Conservation (phyloP, 2,329 filamentous ascomycete genomes). For the Fusarium domesticum region DNA sequence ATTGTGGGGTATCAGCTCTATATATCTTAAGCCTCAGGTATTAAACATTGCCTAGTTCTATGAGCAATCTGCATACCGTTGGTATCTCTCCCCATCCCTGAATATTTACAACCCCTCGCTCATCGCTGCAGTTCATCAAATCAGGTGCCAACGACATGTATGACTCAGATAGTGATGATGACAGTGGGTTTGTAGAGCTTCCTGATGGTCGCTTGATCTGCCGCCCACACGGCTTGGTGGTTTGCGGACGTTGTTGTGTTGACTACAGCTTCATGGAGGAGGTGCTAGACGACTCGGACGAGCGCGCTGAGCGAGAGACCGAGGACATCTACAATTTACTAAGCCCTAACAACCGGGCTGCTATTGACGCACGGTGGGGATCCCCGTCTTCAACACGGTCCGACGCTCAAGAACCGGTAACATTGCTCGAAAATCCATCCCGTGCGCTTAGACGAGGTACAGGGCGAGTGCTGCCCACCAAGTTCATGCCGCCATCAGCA, state of each 20-base stretch:
- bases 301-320: conserved; percentile 5
- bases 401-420: background rate
- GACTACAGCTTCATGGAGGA: conserved; percentile 38
- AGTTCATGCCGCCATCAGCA: conserved; percentile 10
- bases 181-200: conserved; percentile 34
- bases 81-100: too few species aligned
- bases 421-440: too few species aligned
- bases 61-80: too few species aligned
- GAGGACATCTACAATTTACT: background rate
- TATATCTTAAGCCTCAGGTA: too few species aligned
- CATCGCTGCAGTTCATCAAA: too few species aligned
- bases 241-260: conserved; percentile 33
- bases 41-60: too few species aligned
- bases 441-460: conserved; percentile 7
- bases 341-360: background rate
- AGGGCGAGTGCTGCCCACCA: conserved; percentile 13
- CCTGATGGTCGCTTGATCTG: conserved; percentile 38
- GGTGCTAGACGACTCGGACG: conserved; percentile 18
- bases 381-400: background rate
- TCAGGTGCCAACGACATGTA: too few species aligned
- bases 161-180: too few species aligned
- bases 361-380: background rate
- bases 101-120: too few species aligned
- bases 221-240: conserved; percentile 31
- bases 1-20: too few species aligned